Base-by-base conservation (phyloP, 176 grass and related monocot genomes). In the Triticum timopheevii region DNA sequence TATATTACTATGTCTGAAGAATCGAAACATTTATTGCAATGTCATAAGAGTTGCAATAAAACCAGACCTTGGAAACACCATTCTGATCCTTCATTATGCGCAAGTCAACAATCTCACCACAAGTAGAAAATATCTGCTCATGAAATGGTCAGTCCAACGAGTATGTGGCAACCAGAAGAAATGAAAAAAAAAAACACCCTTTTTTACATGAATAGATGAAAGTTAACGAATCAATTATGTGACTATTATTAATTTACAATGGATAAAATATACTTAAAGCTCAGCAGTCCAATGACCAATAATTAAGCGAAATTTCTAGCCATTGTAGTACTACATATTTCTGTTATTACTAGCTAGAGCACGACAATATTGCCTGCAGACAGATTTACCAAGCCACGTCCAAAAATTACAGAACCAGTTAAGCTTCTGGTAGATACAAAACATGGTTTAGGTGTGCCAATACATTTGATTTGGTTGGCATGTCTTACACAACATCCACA, bases 41-140 rank as follows among this genome's bases (percentile, higher is more conserved):
- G 11, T n/a, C 11, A 2, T n/a, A 79, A 34, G 64, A 28, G 82
- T 30, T 84, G 66, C 15, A 42, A n/a, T 22, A 88, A 42, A 58
- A 86, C 40, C 82, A 82, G 40, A 97, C 95, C 95, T 94, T 97
- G 76, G 92, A 78, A 73, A 85, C 73, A 8, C 90, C 90, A 82
- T 84, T 89, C 66, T 91, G 88, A 52, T 91, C 88, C 83, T 88
- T 91, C 89, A 97, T 94, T 83, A 97, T 83, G 27, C 90, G 84
- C 65, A 89, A 67, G 4, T 93, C 89, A 64, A 86, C 11, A 78
- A 97, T 97, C 87, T 94, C 87, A 69, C 95, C 89, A 27, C 69
- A 95, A 66, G 92, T 28, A 86, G 87, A 97, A 93, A 94, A 97
- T 70, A 97, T n/a, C 95, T 97, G 95, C 27, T 71, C 58, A 90